These are phyloP conservation scores for Tuber aestivum DNA, from an alignment of 495 filamentous ascomycete species.

Conservation along the genomic window DNA sequence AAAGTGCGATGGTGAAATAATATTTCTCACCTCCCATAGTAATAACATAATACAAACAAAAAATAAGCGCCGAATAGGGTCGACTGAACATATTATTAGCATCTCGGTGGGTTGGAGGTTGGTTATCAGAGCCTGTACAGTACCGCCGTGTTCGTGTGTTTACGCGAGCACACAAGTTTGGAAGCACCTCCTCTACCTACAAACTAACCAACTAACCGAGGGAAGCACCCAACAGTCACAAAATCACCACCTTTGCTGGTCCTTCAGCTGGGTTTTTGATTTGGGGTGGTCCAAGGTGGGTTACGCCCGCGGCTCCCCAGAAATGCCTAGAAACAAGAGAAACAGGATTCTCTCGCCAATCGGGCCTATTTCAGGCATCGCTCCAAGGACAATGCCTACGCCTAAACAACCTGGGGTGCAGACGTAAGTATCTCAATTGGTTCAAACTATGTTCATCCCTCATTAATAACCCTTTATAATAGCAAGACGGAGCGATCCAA, in stretches of 20 bases:
- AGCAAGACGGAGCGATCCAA: neutral
- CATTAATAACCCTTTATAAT: neutral
- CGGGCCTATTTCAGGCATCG: too few species aligned
- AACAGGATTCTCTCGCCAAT: too few species aligned
- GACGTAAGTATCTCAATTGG: neutral
- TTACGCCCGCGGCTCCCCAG: too few species aligned
- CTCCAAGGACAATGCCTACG: too few species aligned
- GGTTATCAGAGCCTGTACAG: neutral
- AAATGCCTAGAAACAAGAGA: too few species aligned
- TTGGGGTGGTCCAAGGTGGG: too few species aligned
- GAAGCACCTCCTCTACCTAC: neutral
- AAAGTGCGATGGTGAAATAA: neutral
- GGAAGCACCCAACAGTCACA: too few species aligned
- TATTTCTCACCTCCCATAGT: neutral
- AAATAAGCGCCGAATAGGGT: neutral
- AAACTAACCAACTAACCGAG: neutral
- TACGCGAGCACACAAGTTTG: neutral
- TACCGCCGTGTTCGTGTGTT: neutral
- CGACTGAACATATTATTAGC: neutral
- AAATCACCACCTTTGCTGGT: too few species aligned
- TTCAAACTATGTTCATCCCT: neutral
- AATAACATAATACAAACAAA: neutral
- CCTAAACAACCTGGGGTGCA: too few species aligned
- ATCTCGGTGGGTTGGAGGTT: neutral
- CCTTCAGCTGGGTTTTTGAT: too few species aligned